Conservation (phyloP, 2,329 filamentous ascomycete genomes). For the Botrytis byssoidea region DNA sequence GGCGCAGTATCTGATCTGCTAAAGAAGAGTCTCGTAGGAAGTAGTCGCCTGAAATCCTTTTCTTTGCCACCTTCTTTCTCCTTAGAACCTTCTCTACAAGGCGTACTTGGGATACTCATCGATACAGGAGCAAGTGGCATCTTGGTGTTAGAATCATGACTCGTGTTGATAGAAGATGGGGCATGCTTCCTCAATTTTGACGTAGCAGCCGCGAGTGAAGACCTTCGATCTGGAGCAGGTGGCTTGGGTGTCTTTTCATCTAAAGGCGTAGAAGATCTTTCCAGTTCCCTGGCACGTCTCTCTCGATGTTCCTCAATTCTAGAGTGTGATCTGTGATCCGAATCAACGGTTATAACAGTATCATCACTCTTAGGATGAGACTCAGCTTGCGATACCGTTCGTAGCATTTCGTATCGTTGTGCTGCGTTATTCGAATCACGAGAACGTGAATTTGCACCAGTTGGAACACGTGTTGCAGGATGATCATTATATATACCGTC, state of each 20-base stretch:
- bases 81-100: not conserved
- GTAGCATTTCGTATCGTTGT: slow-evolving; percentile 25
- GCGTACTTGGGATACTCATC: not conserved
- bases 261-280: slow-evolving; percentile 23
- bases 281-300: not conserved
- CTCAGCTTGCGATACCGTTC: slow-evolving; percentile 25
- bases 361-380: slow-evolving; percentile 28
- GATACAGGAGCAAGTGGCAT: not conserved
- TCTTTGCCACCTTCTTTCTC: slow-evolving; percentile 12
- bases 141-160: not conserved
- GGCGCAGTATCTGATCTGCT: slow-evolving; percentile 12
- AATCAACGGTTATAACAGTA: slow-evolving; percentile 19
- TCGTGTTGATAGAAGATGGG: not conserved
- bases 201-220: slow-evolving; percentile 31
- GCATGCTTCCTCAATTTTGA: slow-evolving; percentile 27
- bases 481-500: slow-evolving; percentile 34
- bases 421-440: slow-evolving; percentile 2
- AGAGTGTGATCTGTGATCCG: not conserved
- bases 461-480: slow-evolving; percentile 26
- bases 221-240: slow-evolving; percentile 34
- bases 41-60: slow-evolving; percentile 13
- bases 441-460: slow-evolving; percentile 5
- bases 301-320: slow-evolving; percentile 15
- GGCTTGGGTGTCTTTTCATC: slow-evolving; percentile 21
- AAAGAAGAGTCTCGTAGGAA: slow-evolving; percentile 8